phyloP scores from a whole-genome alignment of 768 basidiomycete genomes.

The Podaxis sp. region DNA sequence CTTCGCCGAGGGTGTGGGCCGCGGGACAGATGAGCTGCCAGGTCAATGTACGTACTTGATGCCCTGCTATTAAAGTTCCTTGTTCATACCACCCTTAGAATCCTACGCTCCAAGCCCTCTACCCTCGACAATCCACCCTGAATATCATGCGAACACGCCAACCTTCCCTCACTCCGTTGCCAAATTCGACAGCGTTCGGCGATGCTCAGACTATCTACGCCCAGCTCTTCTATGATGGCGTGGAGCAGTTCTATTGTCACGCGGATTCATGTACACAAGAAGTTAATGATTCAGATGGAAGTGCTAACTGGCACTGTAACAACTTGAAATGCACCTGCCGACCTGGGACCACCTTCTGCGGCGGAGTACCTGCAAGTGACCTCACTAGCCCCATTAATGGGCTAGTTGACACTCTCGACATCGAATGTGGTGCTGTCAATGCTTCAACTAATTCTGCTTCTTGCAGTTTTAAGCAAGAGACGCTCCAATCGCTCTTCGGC shows the following conservation, averaged over 20 bases:
- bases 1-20: constrained; percentile 65
- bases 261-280: constrained; percentile 70
- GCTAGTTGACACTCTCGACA: constrained; percentile 59
- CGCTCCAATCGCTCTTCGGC: constrained; percentile 71
- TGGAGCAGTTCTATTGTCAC: constrained; percentile 85
- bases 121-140: constrained; percentile 63
- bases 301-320: constrained; percentile 65
- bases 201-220: constrained; percentile 48
- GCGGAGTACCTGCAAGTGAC: constrained; percentile 38
- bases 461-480: constrained; percentile 75
- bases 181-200: constrained; percentile 59
- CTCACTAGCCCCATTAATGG: constrained; percentile 61
- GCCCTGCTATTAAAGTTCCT: neutral
- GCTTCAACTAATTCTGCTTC: constrained; percentile 41
- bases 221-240: constrained; percentile 73
- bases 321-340: constrained; percentile 75
- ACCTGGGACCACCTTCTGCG: constrained; percentile 70
- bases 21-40: constrained; percentile 81
- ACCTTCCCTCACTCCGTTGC: constrained; percentile 62
- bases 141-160: constrained; percentile 78
- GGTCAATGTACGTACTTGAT: constrained; percentile 58
- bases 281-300: constrained; percentile 30
- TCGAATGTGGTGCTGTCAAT: constrained; percentile 57
- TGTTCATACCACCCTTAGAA: constrained; percentile 43
- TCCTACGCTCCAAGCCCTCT: constrained; percentile 76